Evolutionary conservation across 2,329 filamentous ascomycete species (phyloP), one percentile per base, ranked within the genome.

Genomic region (Diaporthe helianthi): DNA sequence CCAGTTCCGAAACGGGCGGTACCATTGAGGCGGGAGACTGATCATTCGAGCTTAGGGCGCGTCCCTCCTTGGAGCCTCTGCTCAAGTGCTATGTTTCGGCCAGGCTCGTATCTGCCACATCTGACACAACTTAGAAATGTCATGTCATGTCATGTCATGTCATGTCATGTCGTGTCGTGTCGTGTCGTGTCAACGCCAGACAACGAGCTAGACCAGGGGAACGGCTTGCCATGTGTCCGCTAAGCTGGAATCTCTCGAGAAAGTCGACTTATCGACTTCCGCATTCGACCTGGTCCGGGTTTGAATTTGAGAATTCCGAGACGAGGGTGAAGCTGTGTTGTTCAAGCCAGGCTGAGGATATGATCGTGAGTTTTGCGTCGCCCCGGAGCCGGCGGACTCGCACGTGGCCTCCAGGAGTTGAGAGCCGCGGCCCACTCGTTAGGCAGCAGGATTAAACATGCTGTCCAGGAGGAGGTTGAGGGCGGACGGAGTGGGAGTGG

Each of bases 21-120:
- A 58, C 65, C 65, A 67, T 58, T 55, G 41, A 49, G 65, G 65
- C 52, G 65, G 65, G 52, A 67, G 52, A 66, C n/a, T n/a, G n/a
- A 12, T 33, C 24, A 49, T 51, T 44, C 29, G 65, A 55, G 36
- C 36, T 49, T n/a, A 53, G 26, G 53, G 29, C 41, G 41, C n/a
- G 52, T 4, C 26, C n/a, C 41, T 4, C 26, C 51, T 19, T 9
- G 41, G 47, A 55, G 64, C 64, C 49, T 66, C 64, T 47, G 51
- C n/a, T n/a, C n/a, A n/a, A n/a, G n/a, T n/a, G n/a, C 13, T 54
- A 24, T 24, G 38, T 46, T 53, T 33, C 33, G 64, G 26, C 51
- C 44, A 46, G 36, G 13, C 38, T 66, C 41, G 51, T 66, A 44
- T 46, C 63, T 66, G 26, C 31, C 38, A 13, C 10, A 33, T 24